phyloP scores from a whole-genome alignment of 2,329 filamentous ascomycete genomes.

The Fusarium praegraminearum region DNA sequence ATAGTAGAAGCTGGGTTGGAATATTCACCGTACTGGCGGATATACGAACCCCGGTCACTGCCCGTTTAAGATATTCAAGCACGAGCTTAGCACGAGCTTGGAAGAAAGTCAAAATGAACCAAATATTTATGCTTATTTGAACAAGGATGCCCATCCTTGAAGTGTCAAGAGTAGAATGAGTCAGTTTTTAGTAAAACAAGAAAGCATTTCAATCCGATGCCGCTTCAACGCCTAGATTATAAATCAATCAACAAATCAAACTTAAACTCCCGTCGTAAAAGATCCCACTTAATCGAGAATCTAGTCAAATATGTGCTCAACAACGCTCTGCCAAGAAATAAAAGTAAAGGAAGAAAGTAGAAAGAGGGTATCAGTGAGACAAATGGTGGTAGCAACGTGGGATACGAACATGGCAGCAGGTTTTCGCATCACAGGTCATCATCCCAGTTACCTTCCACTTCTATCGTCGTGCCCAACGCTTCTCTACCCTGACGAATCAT shows the following conservation, averaged over 20 bases:
- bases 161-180: conserved; percentile 15
- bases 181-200: conserved; percentile 11
- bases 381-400: conserved; percentile 11
- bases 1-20: conserved; percentile 9
- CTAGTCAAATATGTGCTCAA: conserved; percentile 10
- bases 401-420: conserved; percentile 22
- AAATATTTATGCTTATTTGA: conserved; percentile 33
- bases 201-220: conserved; percentile 16
- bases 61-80: not conserved
- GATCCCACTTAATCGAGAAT: conserved; percentile 7
- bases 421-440: conserved; percentile 49
- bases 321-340: conserved; percentile 17
- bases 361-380: conserved; percentile 40
- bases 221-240: conserved; percentile 28
- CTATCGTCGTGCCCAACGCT: conserved; percentile 80
- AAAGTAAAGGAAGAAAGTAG: not conserved
- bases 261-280: conserved; percentile 27
- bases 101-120: conserved; percentile 1
- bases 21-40: conserved; percentile 21
- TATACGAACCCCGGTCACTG: conserved; percentile 3
- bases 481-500: conserved; percentile 93
- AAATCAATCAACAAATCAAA: conserved; percentile 2
- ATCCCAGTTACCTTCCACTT: conserved; percentile 64
- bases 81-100: too few species aligned
- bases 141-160: conserved; percentile 21